Evolutionary conservation across 305 asterid genomes (phyloP), one percentile per base, ranked within the genome.

Genomic region (Solanum hybrid): DNA sequence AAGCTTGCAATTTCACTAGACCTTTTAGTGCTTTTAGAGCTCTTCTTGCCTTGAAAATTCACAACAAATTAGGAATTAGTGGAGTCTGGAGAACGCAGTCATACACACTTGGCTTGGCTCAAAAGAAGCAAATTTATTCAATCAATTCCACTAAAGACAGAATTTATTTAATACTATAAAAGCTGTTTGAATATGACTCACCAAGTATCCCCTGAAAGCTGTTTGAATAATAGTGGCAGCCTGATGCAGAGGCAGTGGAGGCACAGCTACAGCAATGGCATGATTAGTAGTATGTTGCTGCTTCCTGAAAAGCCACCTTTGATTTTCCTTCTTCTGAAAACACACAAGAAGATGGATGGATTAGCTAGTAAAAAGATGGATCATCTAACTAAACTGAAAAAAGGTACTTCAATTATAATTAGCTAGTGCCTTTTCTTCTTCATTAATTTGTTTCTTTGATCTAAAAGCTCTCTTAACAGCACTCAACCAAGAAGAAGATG

Each of bases 381-480:
- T 45, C 61, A 6, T 45, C 61, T 14, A 45, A 45, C 1, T 45
- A 45, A 45, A 45, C 61, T 45, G 61, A 45, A 45, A 45, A 45
- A 45, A 45, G 61, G 61, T 45, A 45, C 20, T 13, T 45, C 20
- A 45, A 45, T 17, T 17, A 57, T 57, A 17, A 57, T 17, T 17
- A 57, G 70, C 70, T 57, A 8, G 79, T 26, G 83, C 93, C 93
- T 90, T 91, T 79, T 91, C 92, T 93, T 91, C 93, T 36, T 92
- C 90, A 22, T 89, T 90, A 34, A 39, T 75, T 51, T 88, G 89
- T 27, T 87, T 91, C 45, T 78, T 91, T 11, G 94, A 92, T 90
- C 94, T 91, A 82, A 93, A 92, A 5, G 94, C 94, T 88, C 93
- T 91, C 90, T 93, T 93, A 72, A 93, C 94, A 34, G 94, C 94